A percentile compares a stretch with the other conserved stretches of the same genome.
These are phyloP conservation scores for Stropharia rugosoannulata DNA, from an alignment of 768 basidiomycete species.

Conservation along the genomic window DNA sequence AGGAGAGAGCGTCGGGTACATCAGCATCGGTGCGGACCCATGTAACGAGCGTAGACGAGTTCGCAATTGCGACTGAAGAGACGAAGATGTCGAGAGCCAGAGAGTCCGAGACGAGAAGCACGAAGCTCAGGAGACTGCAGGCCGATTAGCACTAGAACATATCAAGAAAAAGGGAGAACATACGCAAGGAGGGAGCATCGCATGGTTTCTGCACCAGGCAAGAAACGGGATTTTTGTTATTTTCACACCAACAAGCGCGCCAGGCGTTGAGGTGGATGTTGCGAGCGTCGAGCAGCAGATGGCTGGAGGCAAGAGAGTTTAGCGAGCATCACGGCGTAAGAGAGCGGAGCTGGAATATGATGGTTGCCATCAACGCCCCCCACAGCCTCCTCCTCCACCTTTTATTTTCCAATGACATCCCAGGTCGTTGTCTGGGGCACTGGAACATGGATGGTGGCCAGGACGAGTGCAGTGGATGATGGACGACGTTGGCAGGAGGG, in stretches of 20 bases:
- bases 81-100: constrained; percentile 11
- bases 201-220: constrained; percentile 21
- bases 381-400: constrained; percentile 1
- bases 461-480: not conserved
- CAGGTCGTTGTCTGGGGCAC: too few species aligned
- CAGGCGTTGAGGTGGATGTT: constrained; percentile 18
- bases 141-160: too few species aligned
- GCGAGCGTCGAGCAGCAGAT: constrained; percentile 14
- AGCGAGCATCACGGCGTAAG: not conserved
- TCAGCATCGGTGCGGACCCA: not conserved
- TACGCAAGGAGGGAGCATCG: constrained; percentile 13
- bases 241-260: constrained; percentile 16
- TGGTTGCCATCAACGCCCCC: constrained; percentile 2
- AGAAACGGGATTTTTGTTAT: constrained; percentile 9
- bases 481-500: not conserved
- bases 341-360: constrained; percentile 7
- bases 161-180: too few species aligned
- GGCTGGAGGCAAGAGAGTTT: not conserved
- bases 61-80: constrained; percentile 7
- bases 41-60: not conserved
- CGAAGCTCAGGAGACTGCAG: constrained; percentile 5
- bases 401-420: not conserved
- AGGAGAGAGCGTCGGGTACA: not conserved
- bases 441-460: too few species aligned
- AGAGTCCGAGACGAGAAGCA: constrained; percentile 4